Base-by-base conservation (phyloP, 2,329 filamentous ascomycete species). In the Nothophaeocryptopus gaeumannii region DNA sequence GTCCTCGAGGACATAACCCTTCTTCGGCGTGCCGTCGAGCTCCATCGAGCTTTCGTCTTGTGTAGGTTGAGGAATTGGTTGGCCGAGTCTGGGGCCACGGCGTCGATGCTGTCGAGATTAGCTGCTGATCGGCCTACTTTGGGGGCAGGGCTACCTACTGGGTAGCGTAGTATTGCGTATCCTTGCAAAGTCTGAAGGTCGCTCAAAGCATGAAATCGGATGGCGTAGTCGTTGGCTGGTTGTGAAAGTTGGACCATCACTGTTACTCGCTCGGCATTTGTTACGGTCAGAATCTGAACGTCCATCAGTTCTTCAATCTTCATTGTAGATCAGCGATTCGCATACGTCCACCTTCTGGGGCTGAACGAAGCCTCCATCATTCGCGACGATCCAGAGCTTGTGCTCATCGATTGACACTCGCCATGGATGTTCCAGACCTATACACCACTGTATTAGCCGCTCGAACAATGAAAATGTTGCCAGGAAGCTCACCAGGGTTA, bases 331-430 rank as follows among this genome's bases (percentile, higher is more conserved):
- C n/a, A 33, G 9, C 12, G n/a, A n/a, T n/a, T n/a, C n/a, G 2
- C 10, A 33, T 34, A 43, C 40, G 20, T 57, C 39, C 13, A 57
- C 51, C 33, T 53, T 38, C 45, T 55, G 51, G 1, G 54, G 54
- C 37, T 55, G 45, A 12, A 57, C 51, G 35, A 57, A 57, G 9
- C 54, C 54, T n/a, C 45, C 54, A 32, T 57, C 54, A 33, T 52
- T 57, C 7, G 54, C 54, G 9, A 57, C 49, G 14, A 57, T 52
- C 54, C 54, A 57, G 48, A 57, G 50, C 13, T 55, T 46, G 36
- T 57, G 54, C 37, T 50, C 42, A 16, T 57, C 54, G 16, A 57
- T 57, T n/a, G 52, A 55, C 38, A 57, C 50, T 26, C 54, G 38
- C 45, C 42, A 57, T 3, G 49, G 51, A 12, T 57, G 54, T 41